phyloP scores from a whole-genome alignment of 2,329 filamentous ascomycete genomes.

The Arthrobotrys conoides region DNA sequence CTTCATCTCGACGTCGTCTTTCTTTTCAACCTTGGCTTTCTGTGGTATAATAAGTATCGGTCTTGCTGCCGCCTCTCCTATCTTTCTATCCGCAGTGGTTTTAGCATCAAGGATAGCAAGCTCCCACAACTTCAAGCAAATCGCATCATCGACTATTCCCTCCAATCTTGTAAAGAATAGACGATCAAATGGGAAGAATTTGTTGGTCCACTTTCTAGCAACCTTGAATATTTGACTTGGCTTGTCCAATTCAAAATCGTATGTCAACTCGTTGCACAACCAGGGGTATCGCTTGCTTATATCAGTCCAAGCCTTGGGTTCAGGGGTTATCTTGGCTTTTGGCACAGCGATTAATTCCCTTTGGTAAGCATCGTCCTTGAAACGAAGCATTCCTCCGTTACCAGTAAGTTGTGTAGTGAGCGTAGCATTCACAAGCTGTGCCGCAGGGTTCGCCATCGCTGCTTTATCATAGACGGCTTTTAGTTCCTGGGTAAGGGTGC shows the following conservation, averaged over 20 bases:
- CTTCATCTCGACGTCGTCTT: background rate
- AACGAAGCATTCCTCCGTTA: background rate
- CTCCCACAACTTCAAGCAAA: conserved; percentile 14
- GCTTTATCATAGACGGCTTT: background rate
- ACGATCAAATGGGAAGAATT: conserved; percentile 15
- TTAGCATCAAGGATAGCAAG: background rate
- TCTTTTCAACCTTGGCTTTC: background rate
- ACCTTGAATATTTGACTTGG: conserved; percentile 11
- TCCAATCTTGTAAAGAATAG: conserved; percentile 28
- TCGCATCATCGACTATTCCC: conserved; percentile 10
- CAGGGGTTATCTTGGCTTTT: background rate
- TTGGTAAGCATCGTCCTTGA: background rate
- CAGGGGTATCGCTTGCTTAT: conserved; percentile 25
- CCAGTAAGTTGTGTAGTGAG: background rate
- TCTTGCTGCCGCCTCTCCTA: background rate
- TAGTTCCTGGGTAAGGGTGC: background rate
- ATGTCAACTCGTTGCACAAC: background rate
- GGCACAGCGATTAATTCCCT: background rate
- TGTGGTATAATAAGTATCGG: background rate
- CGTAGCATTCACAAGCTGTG: background rate
- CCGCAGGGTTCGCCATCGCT: background rate
- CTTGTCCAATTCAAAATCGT: background rate
- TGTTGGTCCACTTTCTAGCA: background rate
- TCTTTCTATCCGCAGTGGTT: background rate
- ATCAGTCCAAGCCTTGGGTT: background rate